A percentile compares a stretch with the other conserved stretches of the same genome.
phyloP scores from a whole-genome alignment of 495 filamentous ascomycete species.

The Aspergillus olivimuriae region DNA sequence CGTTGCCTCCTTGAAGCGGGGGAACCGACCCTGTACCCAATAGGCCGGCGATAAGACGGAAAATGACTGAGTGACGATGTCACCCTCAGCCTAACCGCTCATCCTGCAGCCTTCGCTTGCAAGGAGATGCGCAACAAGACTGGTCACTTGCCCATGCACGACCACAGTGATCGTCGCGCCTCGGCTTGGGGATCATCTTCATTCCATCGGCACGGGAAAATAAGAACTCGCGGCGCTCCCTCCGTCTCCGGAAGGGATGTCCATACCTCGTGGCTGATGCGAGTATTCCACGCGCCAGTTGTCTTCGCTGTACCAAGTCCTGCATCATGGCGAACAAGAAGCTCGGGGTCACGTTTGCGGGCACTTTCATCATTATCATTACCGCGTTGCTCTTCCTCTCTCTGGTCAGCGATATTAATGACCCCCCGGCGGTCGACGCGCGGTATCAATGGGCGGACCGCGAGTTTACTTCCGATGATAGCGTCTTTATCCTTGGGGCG shows the following conservation, averaged over 20 bases:
- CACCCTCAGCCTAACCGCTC: constrained; percentile 4
- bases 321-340: constrained; percentile 27
- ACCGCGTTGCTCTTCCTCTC: constrained; percentile 28
- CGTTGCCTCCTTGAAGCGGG: no score
- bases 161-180: constrained; percentile 1
- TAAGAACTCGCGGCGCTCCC: constrained; percentile 3
- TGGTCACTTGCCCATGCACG: constrained; percentile 7
- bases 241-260: neutral
- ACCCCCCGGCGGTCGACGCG: constrained; percentile 6
- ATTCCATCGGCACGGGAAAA: no score
- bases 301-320: neutral
- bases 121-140: constrained; percentile 4
- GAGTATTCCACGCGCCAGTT: neutral
- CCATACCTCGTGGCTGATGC: neutral
- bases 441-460: constrained; percentile 12
- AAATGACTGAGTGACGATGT: constrained; percentile 2
- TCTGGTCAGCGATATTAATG: constrained; percentile 11
- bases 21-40: constrained; percentile 4
- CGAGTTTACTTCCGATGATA: constrained; percentile 20
- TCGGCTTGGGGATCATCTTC: constrained; percentile 1
- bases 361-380: constrained; percentile 19
- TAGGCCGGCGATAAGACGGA: constrained; percentile 1
- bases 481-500: constrained; percentile 75
- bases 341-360: constrained; percentile 18
- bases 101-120: constrained; percentile 4